These are phyloP conservation scores for Ustilago nuda DNA, from an alignment of 1,284 basidiomycete genomes.

Conservation along the genomic window DNA sequence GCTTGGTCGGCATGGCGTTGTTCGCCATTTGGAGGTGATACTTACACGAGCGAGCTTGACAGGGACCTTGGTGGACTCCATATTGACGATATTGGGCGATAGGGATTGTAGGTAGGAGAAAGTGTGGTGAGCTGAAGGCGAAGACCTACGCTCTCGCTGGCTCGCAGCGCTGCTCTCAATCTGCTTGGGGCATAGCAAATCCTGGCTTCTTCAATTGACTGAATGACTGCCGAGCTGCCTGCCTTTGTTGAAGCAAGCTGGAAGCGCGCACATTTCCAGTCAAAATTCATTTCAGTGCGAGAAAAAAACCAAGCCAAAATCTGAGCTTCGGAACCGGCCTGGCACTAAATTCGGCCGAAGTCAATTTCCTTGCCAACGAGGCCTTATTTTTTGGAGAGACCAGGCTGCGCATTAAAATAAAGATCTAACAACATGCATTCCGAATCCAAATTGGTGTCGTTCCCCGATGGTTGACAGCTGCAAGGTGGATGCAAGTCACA, in stretches of 20 bases:
- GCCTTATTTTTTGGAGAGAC: no score
- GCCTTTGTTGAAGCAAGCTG: background rate
- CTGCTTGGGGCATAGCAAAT: background rate
- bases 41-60: constrained; percentile 60
- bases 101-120: constrained; percentile 33
- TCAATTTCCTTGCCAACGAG: background rate
- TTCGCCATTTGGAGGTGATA: constrained; percentile 23
- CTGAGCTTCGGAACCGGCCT: background rate
- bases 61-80: constrained; percentile 58
- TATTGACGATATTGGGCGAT: constrained; percentile 52
- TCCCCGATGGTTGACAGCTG: background rate
- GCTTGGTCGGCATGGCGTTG: background rate
- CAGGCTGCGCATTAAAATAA: background rate
- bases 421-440: background rate
- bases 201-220: background rate
- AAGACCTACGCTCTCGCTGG: constrained; percentile 7
- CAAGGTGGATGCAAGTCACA: background rate
- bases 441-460: no score
- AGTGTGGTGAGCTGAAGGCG: constrained; percentile 25
- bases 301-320: background rate
- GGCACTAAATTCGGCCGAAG: background rate
- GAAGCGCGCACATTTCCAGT: background rate
- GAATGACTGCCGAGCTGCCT: background rate
- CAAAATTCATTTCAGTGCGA: background rate
- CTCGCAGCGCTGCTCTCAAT: background rate